These are phyloP conservation scores for Rhododendron molle DNA, from an alignment of 148 eudicot species.

Conservation along the genomic window DNA sequence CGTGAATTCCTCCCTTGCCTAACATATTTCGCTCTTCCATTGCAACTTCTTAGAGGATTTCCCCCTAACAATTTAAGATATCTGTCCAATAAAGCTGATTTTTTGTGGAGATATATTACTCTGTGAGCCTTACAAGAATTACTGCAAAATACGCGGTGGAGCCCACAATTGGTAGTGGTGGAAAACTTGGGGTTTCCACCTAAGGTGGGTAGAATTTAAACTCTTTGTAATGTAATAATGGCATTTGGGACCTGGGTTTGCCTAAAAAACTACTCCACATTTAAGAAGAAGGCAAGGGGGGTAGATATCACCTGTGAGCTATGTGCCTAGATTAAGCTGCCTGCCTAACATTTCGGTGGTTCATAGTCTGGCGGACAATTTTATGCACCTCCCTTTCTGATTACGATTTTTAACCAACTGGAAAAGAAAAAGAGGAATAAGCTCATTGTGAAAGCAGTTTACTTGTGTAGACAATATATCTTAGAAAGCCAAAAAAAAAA, in stretches of 20 bases:
- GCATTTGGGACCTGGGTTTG: not conserved
- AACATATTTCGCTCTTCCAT: not conserved
- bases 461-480: not conserved
- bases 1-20: not conserved
- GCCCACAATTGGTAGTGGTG: too few species aligned
- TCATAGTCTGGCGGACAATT: not conserved
- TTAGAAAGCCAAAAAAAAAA: not conserved
- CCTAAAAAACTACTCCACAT: not conserved
- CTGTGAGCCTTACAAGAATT: too few species aligned
- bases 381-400: not conserved
- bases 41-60: not conserved
- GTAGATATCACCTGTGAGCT: not conserved
- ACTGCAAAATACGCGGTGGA: too few species aligned
- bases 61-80: not conserved
- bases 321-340: not conserved
- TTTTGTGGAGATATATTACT: too few species aligned
- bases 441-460: not conserved
- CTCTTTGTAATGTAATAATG: not conserved
- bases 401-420: not conserved
- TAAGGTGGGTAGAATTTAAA: too few species aligned
- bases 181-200: too few species aligned
- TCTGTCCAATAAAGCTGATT: not conserved
- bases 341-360: not conserved
- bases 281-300: not conserved
- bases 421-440: not conserved